Conservation (phyloP, 768 basidiomycete genomes). For the Termitomyces sp. region DNA sequence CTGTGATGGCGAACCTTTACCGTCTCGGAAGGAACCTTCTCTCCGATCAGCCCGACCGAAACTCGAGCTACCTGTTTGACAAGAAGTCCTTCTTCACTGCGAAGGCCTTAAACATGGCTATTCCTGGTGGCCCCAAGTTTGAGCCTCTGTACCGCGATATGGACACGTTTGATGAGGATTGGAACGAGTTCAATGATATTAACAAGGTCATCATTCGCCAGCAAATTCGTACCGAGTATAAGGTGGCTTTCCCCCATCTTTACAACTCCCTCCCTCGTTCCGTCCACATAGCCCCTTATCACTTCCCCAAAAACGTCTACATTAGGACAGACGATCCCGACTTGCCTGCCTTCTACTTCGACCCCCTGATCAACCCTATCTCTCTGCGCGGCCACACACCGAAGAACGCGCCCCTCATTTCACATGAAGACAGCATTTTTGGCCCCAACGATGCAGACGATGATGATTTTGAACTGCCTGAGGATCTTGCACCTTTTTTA, state of each 20-base stretch:
- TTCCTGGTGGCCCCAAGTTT: conserved; percentile 97
- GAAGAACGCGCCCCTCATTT: conserved; percentile 78
- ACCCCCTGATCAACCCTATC: conserved; percentile 97
- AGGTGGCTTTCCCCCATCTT: conserved; percentile 97
- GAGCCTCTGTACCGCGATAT: conserved; percentile 97
- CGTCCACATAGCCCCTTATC: conserved; percentile 89
- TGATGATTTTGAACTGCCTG: conserved; percentile 86
- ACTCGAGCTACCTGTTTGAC: conserved; percentile 93
- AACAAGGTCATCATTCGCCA: conserved; percentile 99
- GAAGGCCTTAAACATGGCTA: conserved; percentile 95
- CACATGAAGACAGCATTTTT: conserved; percentile 92
- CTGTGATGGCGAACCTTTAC: conserved; percentile 95
- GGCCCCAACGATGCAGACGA: conserved; percentile 84
- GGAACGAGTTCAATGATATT: conserved; percentile 99
- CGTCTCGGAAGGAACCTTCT: conserved; percentile 91
- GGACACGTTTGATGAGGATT: conserved; percentile 97
- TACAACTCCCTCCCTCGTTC: conserved; percentile 98
- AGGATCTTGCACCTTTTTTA: conserved; percentile 76
- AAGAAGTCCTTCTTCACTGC: conserved; percentile 98
- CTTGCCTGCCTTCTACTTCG: conserved; percentile 98
- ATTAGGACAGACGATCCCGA: conserved; percentile 99
- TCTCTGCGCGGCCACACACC: conserved; percentile 84
- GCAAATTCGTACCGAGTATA: conserved; percentile 98
- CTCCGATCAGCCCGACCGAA: conserved; percentile 89
- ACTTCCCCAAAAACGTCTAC: conserved; percentile 95